These are phyloP conservation scores for Pyrenophora seminiperda DNA, from an alignment of 2,329 filamentous ascomycete genomes.

Conservation along the genomic window DNA sequence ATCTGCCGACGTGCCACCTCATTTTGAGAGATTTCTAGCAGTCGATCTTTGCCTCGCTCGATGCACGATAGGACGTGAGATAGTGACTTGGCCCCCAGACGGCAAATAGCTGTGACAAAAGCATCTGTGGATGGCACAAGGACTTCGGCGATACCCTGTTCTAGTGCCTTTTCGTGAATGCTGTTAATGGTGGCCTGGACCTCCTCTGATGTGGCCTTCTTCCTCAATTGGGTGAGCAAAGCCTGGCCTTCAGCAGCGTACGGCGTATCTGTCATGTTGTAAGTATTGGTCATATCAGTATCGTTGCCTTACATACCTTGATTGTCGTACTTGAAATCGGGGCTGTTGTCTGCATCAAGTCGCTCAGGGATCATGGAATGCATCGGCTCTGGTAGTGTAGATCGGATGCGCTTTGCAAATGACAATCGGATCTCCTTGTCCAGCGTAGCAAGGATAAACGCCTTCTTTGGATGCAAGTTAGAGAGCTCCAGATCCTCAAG, in stretches of 20 bases:
- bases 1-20: conserved; percentile 83
- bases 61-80: conserved; percentile 96
- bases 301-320: conserved; percentile 62
- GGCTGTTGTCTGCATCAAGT: conserved; percentile 93
- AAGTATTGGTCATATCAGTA: neutral
- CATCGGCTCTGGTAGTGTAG: conserved; percentile 85
- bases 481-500: conserved; percentile 80
- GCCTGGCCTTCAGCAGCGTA: conserved; percentile 86
- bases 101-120: conserved; percentile 91
- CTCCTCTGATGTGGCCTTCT: conserved; percentile 84
- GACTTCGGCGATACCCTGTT: conserved; percentile 71
- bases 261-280: conserved; percentile 64
- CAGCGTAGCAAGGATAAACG: conserved; percentile 86
- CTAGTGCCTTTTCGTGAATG: conserved; percentile 79
- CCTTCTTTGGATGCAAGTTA: conserved; percentile 82
- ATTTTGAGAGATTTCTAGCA: conserved; percentile 76
- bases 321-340: conserved; percentile 87
- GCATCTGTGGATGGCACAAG: conserved; percentile 88
- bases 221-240: conserved; percentile 76
- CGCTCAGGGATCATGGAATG: conserved; percentile 78
- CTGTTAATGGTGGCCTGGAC: conserved; percentile 79
- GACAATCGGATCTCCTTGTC: conserved; percentile 97
- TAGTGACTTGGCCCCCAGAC: conserved; percentile 90
- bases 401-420: conserved; percentile 94
- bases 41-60: conserved; percentile 87